Base-by-base conservation (phyloP, 331 rosid species). In the Rosa hybrid region DNA sequence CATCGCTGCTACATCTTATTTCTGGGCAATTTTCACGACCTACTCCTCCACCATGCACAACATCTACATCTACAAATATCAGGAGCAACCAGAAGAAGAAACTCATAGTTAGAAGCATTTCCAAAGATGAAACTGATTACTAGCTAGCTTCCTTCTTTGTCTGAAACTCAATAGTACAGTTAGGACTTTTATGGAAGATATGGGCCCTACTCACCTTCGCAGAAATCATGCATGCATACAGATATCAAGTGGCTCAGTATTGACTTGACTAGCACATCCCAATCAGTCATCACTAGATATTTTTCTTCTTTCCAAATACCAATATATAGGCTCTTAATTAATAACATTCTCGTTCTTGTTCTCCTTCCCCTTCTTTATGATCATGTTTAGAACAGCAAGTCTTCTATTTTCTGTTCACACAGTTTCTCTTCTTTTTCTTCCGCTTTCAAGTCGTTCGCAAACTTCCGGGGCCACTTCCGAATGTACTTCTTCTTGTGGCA, bases 401-500 rank as follows among this genome's bases (percentile, higher is more conserved):
- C 6, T 34, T 5, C 69, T 72, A 14, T 73, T 16, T 73, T 49
- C 77, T 6, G 77, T 25, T 46, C 12, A 46, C 53, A 14, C 3
- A 30, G 34, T 30, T 57, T 34, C 39, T 38, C 17, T 74, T 12
- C 20, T 74, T 17, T 46, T 8, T 74, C 46, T 38, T 20, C 27
- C 20, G 8, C 48, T 4, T 34, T 21, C 23, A 5, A 17, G 2
- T 21, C 13, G 34, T 74, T 54, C 78, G 2, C 27, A 54, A 54
- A 27, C 49, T 48, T 8, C 12, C 7, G 12, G 5, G 23, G 2
- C 1, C 7, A 46, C 3, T 11, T 18, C 17, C 21, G 73, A 41
- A 17, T 72, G 41, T 21, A 20, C 65, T 77, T 13, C 27, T 14
- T 78, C 86, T 2, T 83, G 86, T 41, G 83, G 86, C 18, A 70